Base-by-base conservation (phyloP, 1,284 basidiomycete species). In the Ceratobasidium sp. region DNA sequence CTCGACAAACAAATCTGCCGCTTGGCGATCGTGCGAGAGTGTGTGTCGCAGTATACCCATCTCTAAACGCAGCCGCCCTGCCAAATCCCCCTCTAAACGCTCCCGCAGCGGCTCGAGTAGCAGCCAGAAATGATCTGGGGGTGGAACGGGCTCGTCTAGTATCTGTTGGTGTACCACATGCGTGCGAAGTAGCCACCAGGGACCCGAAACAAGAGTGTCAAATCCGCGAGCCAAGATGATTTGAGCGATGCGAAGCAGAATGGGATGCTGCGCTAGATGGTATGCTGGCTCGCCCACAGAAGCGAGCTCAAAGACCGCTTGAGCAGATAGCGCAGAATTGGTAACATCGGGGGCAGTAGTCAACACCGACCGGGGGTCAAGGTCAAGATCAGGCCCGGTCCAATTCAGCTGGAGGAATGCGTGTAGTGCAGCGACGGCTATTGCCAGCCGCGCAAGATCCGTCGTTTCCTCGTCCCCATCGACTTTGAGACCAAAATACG, bases 361-460 rank as follows among this genome's bases (percentile, higher is more conserved):
- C 9, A 91, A 81, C 62, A 90, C 77, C 46, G 88, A 86, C 71
- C 85, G 82, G 13, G 73, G 86, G 85, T 81, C 81, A 79, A 95
- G 80, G 74, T 90, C 84, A 50, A 98, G 85, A 78, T 94, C 87
- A 0, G 98, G 98, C 0, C 98, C 98, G 0, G 96, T 98, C 95
- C 95, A 99, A 82, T 99, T 99, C 44, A 86, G 86, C 81, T 99
- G 98, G 0, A 97, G 85, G 82, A 97, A 99, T 0, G 93, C 89
- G 76, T 98, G 94, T 32, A 98, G 84, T 71, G 90, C 90, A 3
- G 94, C 90, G 1, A 96, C 86, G 0, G 89, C 95, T 0, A 95
- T 77, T 16, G 87, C 80, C 44, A 98, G 83, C 23, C 86, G 85
- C 46, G 87, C 76, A n/a, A 89, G 77, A 78, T 92, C 89, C 32